Percentiles rank a stretch among this genome's conserved stretches.
Evolutionary conservation across 2,329 filamentous ascomycete genomes (phyloP).

Genomic region (Phialophora verrucosa): DNA sequence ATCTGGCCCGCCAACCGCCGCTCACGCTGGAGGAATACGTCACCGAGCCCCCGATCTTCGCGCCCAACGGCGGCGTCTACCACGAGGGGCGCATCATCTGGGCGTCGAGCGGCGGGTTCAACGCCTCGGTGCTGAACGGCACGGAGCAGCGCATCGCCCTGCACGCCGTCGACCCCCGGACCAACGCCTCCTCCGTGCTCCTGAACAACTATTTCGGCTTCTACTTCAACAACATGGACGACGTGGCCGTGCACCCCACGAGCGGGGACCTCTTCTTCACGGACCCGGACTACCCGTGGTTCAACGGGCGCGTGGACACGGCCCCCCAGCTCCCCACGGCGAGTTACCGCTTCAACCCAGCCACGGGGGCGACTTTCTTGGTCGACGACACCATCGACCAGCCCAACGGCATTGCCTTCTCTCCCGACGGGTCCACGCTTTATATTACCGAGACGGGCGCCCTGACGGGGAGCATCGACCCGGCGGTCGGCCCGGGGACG

Average conservation of each 20-base stretch:
- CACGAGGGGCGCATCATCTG: conserved; percentile 50
- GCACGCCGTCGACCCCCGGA: conserved; percentile 52
- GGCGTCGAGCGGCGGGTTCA: conserved; percentile 48
- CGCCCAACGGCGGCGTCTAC: conserved; percentile 51
- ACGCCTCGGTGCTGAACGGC: conserved; percentile 42
- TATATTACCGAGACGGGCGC: conserved; percentile 52
- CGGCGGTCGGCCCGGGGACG: conserved; percentile 20
- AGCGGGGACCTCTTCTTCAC: conserved; percentile 59
- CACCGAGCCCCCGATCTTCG: conserved; percentile 52
- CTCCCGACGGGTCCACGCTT: conserved; percentile 47
- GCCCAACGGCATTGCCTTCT: conserved; percentile 53
- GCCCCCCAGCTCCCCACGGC: conserved; percentile 46
- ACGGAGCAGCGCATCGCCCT: conserved; percentile 50
- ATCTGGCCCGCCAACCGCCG: conserved; percentile 52
- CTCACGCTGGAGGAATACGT: conserved; percentile 45
- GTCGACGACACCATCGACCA: conserved; percentile 49
- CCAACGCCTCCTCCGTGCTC: conserved; percentile 50
- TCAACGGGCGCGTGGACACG: conserved; percentile 46
- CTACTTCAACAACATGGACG: conserved; percentile 53
- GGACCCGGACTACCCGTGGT: conserved; percentile 51
- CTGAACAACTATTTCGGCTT: conserved; percentile 56
- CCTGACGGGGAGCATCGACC: conserved; percentile 41
- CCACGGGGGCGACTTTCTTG: conserved; percentile 43
- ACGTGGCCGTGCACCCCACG: conserved; percentile 48
- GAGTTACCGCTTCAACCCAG: conserved; percentile 49